Conservation (phyloP, 2,329 filamentous ascomycete species). For the Fusarium acutatum region DNA sequence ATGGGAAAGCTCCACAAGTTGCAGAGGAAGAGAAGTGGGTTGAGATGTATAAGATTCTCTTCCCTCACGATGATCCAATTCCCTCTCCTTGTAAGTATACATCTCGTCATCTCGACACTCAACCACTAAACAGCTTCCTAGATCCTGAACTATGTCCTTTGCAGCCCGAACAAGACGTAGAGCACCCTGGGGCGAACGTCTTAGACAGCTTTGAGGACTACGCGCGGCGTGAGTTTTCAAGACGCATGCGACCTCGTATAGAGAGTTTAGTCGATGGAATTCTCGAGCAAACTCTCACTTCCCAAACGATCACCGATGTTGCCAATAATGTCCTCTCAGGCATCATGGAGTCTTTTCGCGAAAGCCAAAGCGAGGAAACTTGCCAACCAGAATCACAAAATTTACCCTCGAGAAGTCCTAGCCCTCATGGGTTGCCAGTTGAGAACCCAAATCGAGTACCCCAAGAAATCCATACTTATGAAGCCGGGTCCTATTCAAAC, state of each 20-base stretch:
- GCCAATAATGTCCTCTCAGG: not conserved
- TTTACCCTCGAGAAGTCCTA: not conserved
- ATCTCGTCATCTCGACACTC: too few species aligned
- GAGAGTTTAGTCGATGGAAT: not conserved
- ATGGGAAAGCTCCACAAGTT: not conserved
- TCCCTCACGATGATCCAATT: not conserved
- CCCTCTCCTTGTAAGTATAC: not conserved
- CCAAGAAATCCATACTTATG: not conserved
- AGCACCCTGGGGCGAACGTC: rapidly evolving
- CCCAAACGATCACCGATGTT: not conserved
- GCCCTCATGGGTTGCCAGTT: rapidly evolving
- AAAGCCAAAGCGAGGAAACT: not conserved
- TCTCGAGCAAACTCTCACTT: not conserved
- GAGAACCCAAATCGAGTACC: rapidly evolving
- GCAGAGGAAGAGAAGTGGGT: not conserved
- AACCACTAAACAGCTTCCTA: too few species aligned
- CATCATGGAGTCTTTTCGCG: not conserved
- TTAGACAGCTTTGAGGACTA: not conserved
- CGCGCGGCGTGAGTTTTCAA: not conserved
- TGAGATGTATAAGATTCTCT: not conserved
- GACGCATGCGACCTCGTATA: not conserved
- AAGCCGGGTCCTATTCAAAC: not conserved
- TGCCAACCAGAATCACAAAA: not conserved
- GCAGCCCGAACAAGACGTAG: not conserved
- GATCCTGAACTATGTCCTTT: not conserved